Conservation (phyloP, 1,284 basidiomycete species). For the Malassezia furfur region DNA sequence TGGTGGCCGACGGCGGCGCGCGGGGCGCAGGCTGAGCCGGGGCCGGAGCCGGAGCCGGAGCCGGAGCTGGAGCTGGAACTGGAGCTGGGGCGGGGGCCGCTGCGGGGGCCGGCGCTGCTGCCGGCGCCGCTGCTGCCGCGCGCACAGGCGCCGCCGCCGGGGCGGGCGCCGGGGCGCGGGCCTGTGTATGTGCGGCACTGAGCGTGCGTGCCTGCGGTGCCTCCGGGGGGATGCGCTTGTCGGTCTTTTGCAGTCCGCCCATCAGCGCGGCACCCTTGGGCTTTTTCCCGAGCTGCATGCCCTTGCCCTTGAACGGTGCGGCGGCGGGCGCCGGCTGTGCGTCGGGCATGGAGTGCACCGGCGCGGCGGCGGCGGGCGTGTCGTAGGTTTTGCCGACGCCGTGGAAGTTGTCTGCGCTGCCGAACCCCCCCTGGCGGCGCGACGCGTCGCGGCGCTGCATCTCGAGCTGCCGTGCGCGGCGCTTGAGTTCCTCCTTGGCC, state of each 20-base stretch:
- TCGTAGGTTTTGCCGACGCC: constrained; percentile 28
- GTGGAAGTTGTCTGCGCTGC: constrained; percentile 20
- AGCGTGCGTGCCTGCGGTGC: too few relatives aligned
- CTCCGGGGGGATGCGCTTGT: background rate
- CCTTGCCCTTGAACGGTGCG: constrained; percentile 82
- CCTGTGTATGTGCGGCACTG: background rate
- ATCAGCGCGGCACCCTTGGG: constrained; percentile 74
- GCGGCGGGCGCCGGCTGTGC: constrained; percentile 22
- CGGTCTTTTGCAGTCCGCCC: constrained; percentile 60
- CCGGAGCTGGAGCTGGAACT: background rate
- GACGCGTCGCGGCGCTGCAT: constrained; percentile 68
- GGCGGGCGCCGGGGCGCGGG: background rate
- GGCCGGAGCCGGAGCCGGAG: background rate
- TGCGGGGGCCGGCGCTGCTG: too few relatives aligned
- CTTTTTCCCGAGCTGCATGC: constrained; percentile 98
- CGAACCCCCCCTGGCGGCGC: constrained; percentile 30
- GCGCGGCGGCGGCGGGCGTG: constrained; percentile 24
- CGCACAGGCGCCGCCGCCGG: background rate
- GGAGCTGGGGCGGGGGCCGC: too few relatives aligned
- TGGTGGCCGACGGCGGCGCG: background rate
- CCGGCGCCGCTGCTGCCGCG: too few relatives aligned
- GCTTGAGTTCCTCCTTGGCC: constrained; percentile 97
- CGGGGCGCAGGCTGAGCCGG: background rate
- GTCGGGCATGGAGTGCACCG: constrained; percentile 20
- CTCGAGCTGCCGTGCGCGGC: constrained; percentile 93